phyloP scores from a whole-genome alignment of 805 yeast species.

The Blastobotrys parvus region DNA sequence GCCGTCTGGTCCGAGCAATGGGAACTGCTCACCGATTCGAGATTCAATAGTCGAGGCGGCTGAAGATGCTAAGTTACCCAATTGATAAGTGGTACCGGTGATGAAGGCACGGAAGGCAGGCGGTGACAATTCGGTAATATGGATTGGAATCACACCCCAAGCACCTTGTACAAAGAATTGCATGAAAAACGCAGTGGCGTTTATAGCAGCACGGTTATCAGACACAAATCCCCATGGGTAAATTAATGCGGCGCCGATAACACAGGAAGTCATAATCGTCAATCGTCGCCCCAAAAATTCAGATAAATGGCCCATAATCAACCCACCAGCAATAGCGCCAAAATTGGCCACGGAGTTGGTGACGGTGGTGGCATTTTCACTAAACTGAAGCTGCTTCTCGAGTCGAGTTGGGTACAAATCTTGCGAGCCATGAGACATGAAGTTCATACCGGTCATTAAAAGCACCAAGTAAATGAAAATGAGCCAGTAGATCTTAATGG shows the following conservation, averaged over 20 bases:
- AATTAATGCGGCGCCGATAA: constrained; percentile 50
- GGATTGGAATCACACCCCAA: constrained; percentile 66
- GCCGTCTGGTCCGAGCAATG: constrained; percentile 34
- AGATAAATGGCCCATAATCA: constrained; percentile 48
- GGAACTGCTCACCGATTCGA: constrained; percentile 52
- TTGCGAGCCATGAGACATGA: constrained; percentile 67
- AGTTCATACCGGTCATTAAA: constrained; percentile 62
- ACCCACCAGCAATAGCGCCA: constrained; percentile 63
- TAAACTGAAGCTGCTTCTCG: constrained; percentile 41
- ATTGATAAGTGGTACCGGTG: constrained; percentile 56
- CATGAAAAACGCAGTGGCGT: constrained; percentile 55
- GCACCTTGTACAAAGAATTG: constrained; percentile 64
- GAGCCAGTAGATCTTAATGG: constrained; percentile 50
- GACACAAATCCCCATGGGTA: constrained; percentile 53
- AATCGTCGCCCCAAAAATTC: constrained; percentile 55
- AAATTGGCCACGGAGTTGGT: constrained; percentile 55
- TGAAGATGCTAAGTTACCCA: constrained; percentile 64
- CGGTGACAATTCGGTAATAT: constrained; percentile 57
- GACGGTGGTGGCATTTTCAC: constrained; percentile 44
- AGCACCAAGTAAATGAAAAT: constrained; percentile 48
- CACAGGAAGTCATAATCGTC: constrained; percentile 41
- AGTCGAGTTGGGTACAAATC: constrained; percentile 63
- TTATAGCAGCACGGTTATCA: constrained; percentile 37
- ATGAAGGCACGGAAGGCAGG: constrained; percentile 56
- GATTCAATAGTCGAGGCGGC: constrained; percentile 68